Percentiles rank a stretch among this genome's conserved stretches.
Conservation (phyloP, 768 basidiomycete genomes). For the Lactarius evosmus region DNA sequence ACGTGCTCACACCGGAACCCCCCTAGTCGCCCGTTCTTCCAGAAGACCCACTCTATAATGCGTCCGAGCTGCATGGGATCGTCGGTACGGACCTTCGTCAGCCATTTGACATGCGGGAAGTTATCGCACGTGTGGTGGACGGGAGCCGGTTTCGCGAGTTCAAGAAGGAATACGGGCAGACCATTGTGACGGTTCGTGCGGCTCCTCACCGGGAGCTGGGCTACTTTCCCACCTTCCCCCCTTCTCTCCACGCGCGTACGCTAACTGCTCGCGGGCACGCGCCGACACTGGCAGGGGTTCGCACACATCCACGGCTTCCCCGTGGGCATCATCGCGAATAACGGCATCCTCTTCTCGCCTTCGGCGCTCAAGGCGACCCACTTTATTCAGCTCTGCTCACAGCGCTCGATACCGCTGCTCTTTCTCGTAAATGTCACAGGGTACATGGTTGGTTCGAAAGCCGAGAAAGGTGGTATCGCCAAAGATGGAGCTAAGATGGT, state of each 20-base stretch:
- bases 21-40: slow-evolving; percentile 52
- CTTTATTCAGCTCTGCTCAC: slow-evolving; percentile 92
- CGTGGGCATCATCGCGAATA: slow-evolving; percentile 92
- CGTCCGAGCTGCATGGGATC: slow-evolving; percentile 83
- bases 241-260: background rate
- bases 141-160: slow-evolving; percentile 92
- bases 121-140: slow-evolving; percentile 88
- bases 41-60: slow-evolving; percentile 75
- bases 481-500: slow-evolving; percentile 99
- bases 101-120: slow-evolving; percentile 90
- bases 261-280: background rate
- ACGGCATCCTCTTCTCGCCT: slow-evolving; percentile 91
- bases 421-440: slow-evolving; percentile 97
- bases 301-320: slow-evolving; percentile 85
- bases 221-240: slow-evolving; percentile 5
- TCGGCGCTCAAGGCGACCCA: slow-evolving; percentile 93
- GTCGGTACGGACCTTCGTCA: slow-evolving; percentile 88
- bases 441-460: slow-evolving; percentile 97
- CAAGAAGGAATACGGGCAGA: slow-evolving; percentile 92
- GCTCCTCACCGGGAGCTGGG: background rate
- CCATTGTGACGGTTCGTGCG: slow-evolving; percentile 73
- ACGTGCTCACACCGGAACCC: background rate
- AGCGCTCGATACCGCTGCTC: slow-evolving; percentile 82
- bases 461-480: slow-evolving; percentile 90
- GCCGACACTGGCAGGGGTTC: slow-evolving; percentile 58